These are phyloP conservation scores for Ceratocystiopsis brevicomis DNA, from an alignment of 2,329 filamentous ascomycete species.

Conservation along the genomic window DNA sequence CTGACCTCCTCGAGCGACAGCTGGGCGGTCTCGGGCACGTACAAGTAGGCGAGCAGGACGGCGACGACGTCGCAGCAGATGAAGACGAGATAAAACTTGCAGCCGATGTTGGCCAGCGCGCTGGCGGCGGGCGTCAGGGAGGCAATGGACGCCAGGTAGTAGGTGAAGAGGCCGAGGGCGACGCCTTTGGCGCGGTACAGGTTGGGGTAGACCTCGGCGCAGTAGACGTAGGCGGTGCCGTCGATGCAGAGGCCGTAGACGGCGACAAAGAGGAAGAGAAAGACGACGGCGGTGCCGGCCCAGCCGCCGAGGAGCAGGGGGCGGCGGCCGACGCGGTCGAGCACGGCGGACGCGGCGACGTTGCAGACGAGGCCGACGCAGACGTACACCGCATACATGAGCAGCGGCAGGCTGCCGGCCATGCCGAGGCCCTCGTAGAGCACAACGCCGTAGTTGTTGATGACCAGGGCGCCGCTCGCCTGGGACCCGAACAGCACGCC, in stretches of 20 bases:
- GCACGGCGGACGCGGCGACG: too few relatives aligned
- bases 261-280: slow-evolving; percentile 28
- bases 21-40: slow-evolving; percentile 22
- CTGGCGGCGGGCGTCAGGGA: slow-evolving; percentile 26
- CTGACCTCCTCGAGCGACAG: slow-evolving; percentile 26
- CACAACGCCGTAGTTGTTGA: slow-evolving; percentile 24
- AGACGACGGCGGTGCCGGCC: slow-evolving; percentile 22
- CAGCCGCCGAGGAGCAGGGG: slow-evolving; percentile 22
- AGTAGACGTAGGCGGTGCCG: slow-evolving; percentile 22
- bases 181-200: slow-evolving; percentile 32
- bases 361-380: slow-evolving; percentile 26
- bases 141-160: slow-evolving; percentile 28
- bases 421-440: slow-evolving; percentile 21
- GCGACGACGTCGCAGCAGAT: slow-evolving; percentile 22
- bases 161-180: slow-evolving; percentile 30
- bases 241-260: slow-evolving; percentile 26
- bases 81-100: slow-evolving; percentile 31
- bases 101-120: slow-evolving; percentile 24
- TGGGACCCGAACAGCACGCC: slow-evolving; percentile 33
- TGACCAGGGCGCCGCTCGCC: slow-evolving; percentile 31
- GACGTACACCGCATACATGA: slow-evolving; percentile 18
- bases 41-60: slow-evolving; percentile 23
- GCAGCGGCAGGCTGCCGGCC: slow-evolving; percentile 21
- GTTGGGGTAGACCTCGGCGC: slow-evolving; percentile 23
- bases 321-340: slow-evolving; percentile 17